Percentiles rank a stretch among this genome's conserved stretches.
These are phyloP conservation scores for Citrus reticulata DNA, from an alignment of 345 rosid genomes.

Conservation along the genomic window DNA sequence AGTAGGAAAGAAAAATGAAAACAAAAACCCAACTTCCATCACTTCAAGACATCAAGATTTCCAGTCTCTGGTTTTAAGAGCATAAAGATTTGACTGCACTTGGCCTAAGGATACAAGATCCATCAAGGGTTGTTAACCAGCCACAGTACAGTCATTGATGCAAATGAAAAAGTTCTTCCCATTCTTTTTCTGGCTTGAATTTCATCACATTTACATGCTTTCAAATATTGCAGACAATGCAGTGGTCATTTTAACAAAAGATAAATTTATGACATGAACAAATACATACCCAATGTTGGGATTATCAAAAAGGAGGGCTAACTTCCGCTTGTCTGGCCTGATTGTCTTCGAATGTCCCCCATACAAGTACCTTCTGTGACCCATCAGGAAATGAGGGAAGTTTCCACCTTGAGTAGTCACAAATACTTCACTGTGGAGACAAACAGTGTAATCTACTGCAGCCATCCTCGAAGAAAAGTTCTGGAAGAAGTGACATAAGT, in stretches of 20 bases:
- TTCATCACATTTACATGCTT: not conserved
- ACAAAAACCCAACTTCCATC: not conserved
- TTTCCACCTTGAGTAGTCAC: constrained; percentile 99
- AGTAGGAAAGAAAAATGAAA: not conserved
- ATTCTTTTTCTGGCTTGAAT: not conserved
- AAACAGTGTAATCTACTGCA: constrained; percentile 98
- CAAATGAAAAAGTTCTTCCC: not conserved
- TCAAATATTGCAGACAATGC: not conserved
- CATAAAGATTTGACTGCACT: not conserved
- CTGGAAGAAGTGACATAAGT: constrained; percentile 48
- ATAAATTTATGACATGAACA: not conserved
- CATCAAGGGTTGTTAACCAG: not conserved
- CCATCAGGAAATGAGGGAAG: constrained; percentile 97
- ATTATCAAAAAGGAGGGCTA: constrained; percentile 90
- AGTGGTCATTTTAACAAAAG: not conserved
- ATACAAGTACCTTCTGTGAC: constrained; percentile 83
- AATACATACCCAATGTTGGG: constrained; percentile 72
- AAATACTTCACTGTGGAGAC: constrained; percentile 99
- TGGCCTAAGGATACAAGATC: not conserved
- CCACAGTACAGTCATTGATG: not conserved
- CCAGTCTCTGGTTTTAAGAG: not conserved
- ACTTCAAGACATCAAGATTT: too few species aligned
- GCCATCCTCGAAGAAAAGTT: constrained; percentile 99
- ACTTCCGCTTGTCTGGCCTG: constrained; percentile 94
- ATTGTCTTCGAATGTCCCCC: constrained; percentile 97